A percentile compares a stretch with the other conserved stretches of the same genome.
phyloP scores from a whole-genome alignment of 2,329 filamentous ascomycete species.

The Ophiostoma triangulosporum region DNA sequence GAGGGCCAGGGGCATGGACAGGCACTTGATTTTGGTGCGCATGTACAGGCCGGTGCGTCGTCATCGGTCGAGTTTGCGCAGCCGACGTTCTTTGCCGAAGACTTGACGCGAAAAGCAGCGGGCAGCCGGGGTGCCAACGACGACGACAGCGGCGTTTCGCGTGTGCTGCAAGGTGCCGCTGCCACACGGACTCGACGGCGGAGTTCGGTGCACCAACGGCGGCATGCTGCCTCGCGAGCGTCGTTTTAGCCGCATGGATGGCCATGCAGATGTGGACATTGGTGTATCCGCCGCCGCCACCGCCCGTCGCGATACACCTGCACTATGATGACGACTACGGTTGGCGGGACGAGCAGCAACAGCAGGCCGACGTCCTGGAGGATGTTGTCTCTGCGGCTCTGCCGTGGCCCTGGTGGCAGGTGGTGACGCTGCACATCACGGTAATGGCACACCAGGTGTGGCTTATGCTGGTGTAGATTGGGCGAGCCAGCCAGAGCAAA shows the following conservation, averaged over 20 bases:
- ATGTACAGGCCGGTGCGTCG: neutral
- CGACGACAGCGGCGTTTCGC: no score
- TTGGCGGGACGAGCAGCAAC: neutral
- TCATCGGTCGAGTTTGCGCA: conserved; percentile 24
- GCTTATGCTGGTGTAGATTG: neutral
- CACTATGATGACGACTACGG: neutral
- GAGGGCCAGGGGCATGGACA: no score
- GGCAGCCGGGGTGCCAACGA: conserved; percentile 5
- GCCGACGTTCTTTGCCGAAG: conserved; percentile 45
- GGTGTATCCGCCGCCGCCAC: neutral
- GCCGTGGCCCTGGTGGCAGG: conserved; percentile 12
- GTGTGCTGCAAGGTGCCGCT: neutral
- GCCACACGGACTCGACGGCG: neutral
- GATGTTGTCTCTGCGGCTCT: neutral
- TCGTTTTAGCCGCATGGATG: conserved; percentile 12
- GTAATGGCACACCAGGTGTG: conserved; percentile 10
- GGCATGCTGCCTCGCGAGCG: neutral
- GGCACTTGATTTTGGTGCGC: neutral
- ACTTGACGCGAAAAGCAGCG: conserved; percentile 7
- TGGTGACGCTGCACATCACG: conserved; percentile 10
- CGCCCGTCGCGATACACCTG: neutral
- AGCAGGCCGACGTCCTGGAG: no score
- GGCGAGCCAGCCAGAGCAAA: no score
- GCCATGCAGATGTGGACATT: conserved; percentile 5
- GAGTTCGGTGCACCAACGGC: neutral